Conservation (phyloP, 441 rosid genomes). For the Erodium texanum region DNA sequence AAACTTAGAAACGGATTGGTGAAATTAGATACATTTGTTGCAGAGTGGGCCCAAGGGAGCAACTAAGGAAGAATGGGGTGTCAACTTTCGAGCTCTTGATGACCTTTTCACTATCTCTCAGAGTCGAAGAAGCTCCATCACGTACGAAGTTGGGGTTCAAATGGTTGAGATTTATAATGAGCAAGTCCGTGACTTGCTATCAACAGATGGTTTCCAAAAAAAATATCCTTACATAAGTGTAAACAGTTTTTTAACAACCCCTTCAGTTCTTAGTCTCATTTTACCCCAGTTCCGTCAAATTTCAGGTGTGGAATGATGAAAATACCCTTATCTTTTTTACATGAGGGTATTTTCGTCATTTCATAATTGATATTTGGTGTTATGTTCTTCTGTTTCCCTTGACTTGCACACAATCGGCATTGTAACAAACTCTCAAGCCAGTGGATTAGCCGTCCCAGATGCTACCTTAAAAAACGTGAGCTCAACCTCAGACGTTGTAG, state of each 20-base stretch:
- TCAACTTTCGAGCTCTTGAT: background rate
- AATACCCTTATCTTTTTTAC: too few relatives aligned
- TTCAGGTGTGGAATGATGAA: too few relatives aligned
- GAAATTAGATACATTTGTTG: constrained; percentile 10
- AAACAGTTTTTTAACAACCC: too few relatives aligned
- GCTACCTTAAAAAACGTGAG: constrained; percentile 78
- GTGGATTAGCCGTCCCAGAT: constrained; percentile 93
- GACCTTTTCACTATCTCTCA: constrained; percentile 49
- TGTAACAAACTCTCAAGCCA: constrained; percentile 59
- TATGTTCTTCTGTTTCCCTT: constrained; percentile 30
- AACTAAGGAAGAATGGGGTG: constrained; percentile 75
- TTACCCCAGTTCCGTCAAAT: too few relatives aligned
- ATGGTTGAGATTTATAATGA: constrained; percentile 92
- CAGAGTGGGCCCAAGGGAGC: constrained; percentile 81
- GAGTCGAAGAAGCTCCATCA: constrained; percentile 31
- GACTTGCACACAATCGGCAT: constrained; percentile 92
- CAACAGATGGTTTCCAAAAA: constrained; percentile 37
- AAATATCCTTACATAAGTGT: constrained; percentile 44
- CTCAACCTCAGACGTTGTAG: constrained; percentile 74
- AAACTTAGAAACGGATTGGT: constrained; percentile 19
- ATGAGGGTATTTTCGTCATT: too few relatives aligned
- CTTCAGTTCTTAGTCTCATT: too few relatives aligned
- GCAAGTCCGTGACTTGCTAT: constrained; percentile 52
- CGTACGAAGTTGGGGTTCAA: constrained; percentile 52
- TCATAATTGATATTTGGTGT: background rate